A percentile compares a stretch with the other conserved stretches of the same genome.
Conservation (phyloP, 352 stramenopile species). For the Elongisporangium anandrum region DNA sequence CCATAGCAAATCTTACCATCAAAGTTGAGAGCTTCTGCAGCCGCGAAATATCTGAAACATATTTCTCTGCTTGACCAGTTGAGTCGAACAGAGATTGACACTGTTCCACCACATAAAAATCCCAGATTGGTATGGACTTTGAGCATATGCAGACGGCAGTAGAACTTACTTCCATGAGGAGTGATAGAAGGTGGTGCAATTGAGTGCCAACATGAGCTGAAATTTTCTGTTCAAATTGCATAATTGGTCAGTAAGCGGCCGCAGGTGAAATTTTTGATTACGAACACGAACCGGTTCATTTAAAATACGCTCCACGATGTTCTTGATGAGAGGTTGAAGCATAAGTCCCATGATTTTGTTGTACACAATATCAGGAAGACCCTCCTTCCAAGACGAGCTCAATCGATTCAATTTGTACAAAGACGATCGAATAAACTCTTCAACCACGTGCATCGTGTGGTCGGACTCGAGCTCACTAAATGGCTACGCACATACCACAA, state of each 20-base stretch:
- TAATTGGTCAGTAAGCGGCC: neutral
- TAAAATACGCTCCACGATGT: constrained; percentile 51
- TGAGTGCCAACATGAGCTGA: constrained; percentile 33
- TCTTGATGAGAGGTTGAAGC: constrained; percentile 48
- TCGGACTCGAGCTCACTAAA: constrained; percentile 38
- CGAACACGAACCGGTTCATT: constrained; percentile 25
- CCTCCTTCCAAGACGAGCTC: constrained; percentile 59
- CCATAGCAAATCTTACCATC: constrained; percentile 41
- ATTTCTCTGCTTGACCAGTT: constrained; percentile 39
- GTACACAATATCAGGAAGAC: constrained; percentile 47
- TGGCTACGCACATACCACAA: no score
- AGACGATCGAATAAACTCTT: constrained; percentile 48
- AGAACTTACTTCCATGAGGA: constrained; percentile 48
- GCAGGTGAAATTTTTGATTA: neutral
- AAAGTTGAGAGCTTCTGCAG: constrained; percentile 43
- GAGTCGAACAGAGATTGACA: constrained; percentile 48
- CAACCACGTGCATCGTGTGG: constrained; percentile 25
- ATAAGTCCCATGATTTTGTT: constrained; percentile 43
- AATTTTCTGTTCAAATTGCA: constrained; percentile 33
- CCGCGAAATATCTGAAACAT: constrained; percentile 42
- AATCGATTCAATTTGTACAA: constrained; percentile 70
- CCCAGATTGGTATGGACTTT: neutral
- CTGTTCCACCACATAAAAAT: constrained; percentile 10
- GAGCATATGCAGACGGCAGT: no score
- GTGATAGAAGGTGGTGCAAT: constrained; percentile 37